phyloP scores from a whole-genome alignment of 371 early-diverging fungal genomes.

The Syncephalastrum monosporum region DNA sequence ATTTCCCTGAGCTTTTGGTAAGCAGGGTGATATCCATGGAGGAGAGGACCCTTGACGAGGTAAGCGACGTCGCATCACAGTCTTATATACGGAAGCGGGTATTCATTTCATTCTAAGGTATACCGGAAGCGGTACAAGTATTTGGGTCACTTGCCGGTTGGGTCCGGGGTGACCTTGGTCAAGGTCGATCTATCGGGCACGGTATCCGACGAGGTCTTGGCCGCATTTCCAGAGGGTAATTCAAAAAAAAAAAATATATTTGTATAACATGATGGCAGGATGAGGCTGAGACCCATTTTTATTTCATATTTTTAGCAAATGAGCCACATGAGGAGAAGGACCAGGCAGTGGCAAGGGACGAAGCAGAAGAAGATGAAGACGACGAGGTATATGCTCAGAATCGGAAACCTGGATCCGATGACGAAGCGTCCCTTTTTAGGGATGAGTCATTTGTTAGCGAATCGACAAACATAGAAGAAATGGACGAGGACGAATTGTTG shows the following conservation, averaged over 20 bases:
- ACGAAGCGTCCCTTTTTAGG: too few species aligned
- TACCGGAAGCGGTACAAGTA: slow-evolving; percentile 75
- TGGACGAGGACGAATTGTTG: slow-evolving; percentile 15
- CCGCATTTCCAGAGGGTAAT: slow-evolving; percentile 42
- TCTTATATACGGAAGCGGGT: neutral
- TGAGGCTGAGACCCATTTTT: neutral
- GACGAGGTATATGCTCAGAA: neutral
- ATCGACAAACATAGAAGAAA: slow-evolving; percentile 4
- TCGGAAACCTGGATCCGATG: neutral
- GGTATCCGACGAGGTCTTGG: slow-evolving; percentile 52
- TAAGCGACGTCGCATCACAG: neutral
- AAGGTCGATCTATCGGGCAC: slow-evolving; percentile 68
- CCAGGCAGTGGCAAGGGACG: neutral
- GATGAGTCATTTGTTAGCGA: neutral
- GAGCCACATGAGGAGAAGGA: slow-evolving; percentile 1
- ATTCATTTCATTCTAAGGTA: slow-evolving; percentile 62
- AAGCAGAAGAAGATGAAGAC: neutral
- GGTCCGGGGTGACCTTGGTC: slow-evolving; percentile 78
- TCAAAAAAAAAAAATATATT: neutral
- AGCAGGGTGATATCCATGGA: slow-evolving; percentile 54
- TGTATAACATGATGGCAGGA: too few species aligned
- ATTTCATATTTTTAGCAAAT: neutral
- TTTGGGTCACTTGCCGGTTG: slow-evolving; percentile 73
- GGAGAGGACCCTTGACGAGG: slow-evolving; percentile 33
- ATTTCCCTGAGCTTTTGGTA: slow-evolving; percentile 48